These are phyloP conservation scores for Acanthamoeba culbertsoni DNA, from an alignment of 208 protist genomes.

Conservation along the genomic window DNA sequence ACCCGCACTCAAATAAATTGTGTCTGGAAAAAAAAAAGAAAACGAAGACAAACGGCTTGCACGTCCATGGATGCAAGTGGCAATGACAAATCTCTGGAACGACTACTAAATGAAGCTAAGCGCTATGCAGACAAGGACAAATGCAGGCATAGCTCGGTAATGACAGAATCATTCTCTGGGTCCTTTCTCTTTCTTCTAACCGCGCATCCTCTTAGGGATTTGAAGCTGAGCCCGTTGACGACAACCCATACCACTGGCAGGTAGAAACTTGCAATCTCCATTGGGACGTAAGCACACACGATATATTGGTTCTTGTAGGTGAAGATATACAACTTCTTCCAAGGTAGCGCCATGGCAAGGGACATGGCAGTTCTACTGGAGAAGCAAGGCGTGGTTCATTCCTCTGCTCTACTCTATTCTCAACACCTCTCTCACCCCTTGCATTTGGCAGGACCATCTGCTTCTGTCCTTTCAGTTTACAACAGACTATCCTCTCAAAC, in stretches of 20 bases:
- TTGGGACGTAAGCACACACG: not conserved
- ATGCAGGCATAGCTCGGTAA: not conserved
- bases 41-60: not conserved
- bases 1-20: not conserved
- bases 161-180: not conserved
- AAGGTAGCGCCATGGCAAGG: not conserved
- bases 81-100: not conserved
- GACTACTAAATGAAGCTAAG: not conserved
- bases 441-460: not conserved
- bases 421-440: not conserved
- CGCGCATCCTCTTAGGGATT: not conserved
- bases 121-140: slow-evolving; percentile 29
- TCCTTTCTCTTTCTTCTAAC: not conserved
- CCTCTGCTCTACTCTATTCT: not conserved
- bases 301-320: not conserved
- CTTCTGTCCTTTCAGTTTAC: slow-evolving; percentile 1
- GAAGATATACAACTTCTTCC: not conserved
- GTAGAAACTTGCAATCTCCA: not conserved
- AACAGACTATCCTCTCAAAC: not conserved
- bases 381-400: not conserved
- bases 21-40: not conserved
- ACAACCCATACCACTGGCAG: not conserved
- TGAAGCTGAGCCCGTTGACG: not conserved
- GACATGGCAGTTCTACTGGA: not conserved
- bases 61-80: not conserved